Percentiles rank a stretch among this genome's conserved stretches.
Conservation (phyloP, 257 asterid genomes). For the Solanum chilense region DNA sequence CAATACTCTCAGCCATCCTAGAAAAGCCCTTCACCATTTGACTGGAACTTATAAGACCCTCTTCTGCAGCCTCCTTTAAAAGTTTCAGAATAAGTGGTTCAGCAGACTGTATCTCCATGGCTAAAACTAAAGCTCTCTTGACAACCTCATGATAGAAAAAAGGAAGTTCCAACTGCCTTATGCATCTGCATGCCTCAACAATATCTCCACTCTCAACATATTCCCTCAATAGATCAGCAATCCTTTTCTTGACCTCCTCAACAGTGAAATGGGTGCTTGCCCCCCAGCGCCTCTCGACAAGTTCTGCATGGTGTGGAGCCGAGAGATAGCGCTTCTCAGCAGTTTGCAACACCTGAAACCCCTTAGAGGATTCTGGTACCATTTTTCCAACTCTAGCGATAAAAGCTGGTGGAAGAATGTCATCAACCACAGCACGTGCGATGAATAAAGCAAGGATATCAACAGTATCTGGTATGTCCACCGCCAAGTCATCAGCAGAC, state of each 20-base stretch:
- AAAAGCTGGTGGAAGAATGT: constrained; percentile 90
- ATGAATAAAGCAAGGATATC: constrained; percentile 76
- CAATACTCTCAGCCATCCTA: constrained; percentile 82
- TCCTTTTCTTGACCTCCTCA: constrained; percentile 85
- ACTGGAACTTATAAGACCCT: constrained; percentile 91
- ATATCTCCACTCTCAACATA: constrained; percentile 87
- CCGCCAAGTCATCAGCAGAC: constrained; percentile 87
- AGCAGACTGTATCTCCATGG: constrained; percentile 71
- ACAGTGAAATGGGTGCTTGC: constrained; percentile 92
- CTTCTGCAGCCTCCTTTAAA: constrained; percentile 83
- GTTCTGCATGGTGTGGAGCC: constrained; percentile 99
- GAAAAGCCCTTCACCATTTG: constrained; percentile 84
- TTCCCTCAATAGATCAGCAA: constrained; percentile 72
- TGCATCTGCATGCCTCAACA: constrained; percentile 84
- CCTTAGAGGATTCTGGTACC: constrained; percentile 69
- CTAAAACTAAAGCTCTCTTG: constrained; percentile 71
- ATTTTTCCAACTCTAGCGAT: constrained; percentile 58
- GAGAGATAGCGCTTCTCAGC: constrained; percentile 91
- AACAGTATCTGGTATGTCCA: constrained; percentile 87
- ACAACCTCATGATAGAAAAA: constrained; percentile 98
- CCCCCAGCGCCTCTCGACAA: constrained; percentile 92
- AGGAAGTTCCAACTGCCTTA: constrained; percentile 79
- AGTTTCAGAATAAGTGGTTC: constrained; percentile 53
- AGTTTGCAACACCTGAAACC: constrained; percentile 63
- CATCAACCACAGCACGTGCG: constrained; percentile 96